Conservation (phyloP, 305 asterid species). For the Fraxinus xanthoxyloides region DNA sequence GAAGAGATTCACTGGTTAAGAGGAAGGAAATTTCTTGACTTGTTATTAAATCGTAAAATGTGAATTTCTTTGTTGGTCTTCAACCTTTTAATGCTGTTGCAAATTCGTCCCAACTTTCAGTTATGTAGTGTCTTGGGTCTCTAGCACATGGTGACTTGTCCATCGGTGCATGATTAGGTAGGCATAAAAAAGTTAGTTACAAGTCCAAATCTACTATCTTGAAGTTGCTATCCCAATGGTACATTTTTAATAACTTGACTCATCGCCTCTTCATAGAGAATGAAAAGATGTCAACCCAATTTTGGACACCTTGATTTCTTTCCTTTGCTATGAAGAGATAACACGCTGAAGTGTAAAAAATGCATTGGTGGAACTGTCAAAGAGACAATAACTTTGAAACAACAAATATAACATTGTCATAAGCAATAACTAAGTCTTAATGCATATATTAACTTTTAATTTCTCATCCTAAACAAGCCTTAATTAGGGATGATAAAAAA, state of each 20-base stretch:
- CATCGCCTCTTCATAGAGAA: too few species aligned
- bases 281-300: background rate
- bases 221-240: too few species aligned
- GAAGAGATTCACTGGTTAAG: background rate
- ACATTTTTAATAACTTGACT: too few species aligned
- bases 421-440: too few species aligned
- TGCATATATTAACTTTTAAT: background rate
- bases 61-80: background rate
- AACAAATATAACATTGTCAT: background rate
- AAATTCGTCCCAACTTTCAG: background rate
- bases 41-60: background rate
- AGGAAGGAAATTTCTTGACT: background rate
- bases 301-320: background rate
- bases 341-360: too few species aligned
- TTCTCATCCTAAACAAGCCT: too few species aligned
- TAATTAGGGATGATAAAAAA: too few species aligned
- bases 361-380: background rate
- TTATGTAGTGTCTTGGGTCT: background rate
- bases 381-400: background rate
- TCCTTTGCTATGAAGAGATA: background rate
- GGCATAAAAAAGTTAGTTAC: background rate
- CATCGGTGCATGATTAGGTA: background rate
- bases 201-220: too few species aligned
- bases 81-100: background rate
- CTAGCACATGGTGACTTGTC: background rate